Percentiles rank a stretch among this genome's conserved stretches.
Conservation (phyloP, 352 stramenopile genomes). For the Blastocystis sp. region DNA sequence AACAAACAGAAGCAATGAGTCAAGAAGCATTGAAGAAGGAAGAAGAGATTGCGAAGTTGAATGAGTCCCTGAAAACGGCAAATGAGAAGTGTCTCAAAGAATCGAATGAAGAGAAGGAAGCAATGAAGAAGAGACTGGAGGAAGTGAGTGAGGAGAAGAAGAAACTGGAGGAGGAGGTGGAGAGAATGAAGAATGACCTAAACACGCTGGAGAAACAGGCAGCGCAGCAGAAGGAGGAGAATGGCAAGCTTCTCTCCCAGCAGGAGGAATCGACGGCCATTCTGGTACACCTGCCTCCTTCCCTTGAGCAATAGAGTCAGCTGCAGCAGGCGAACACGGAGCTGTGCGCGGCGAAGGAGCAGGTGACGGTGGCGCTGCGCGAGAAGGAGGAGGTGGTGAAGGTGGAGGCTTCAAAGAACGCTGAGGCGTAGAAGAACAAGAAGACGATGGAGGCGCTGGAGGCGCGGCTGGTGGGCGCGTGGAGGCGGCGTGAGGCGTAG, state of each 20-base stretch:
- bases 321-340: neutral
- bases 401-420: neutral
- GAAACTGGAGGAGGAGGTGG: neutral
- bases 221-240: neutral
- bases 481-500: neutral
- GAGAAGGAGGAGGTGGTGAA: constrained; percentile 31
- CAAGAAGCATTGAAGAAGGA: constrained; percentile 8
- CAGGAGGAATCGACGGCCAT: neutral
- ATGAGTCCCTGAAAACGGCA: too few species aligned
- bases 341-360: neutral
- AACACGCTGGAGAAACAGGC: neutral
- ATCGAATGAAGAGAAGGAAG: neutral
- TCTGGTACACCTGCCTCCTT: neutral
- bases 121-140: neutral
- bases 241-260: neutral
- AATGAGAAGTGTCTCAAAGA: too few species aligned
- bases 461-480: neutral
- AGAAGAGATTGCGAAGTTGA: neutral
- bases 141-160: neutral
- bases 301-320: constrained; percentile 1
- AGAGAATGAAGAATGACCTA: neutral
- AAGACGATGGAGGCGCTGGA: neutral
- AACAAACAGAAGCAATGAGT: neutral
- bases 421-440: neutral
- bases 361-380: constrained; percentile 4